Conservation (phyloP, 2,329 filamentous ascomycete genomes). For the Ophiostoma tasmaniense region DNA sequence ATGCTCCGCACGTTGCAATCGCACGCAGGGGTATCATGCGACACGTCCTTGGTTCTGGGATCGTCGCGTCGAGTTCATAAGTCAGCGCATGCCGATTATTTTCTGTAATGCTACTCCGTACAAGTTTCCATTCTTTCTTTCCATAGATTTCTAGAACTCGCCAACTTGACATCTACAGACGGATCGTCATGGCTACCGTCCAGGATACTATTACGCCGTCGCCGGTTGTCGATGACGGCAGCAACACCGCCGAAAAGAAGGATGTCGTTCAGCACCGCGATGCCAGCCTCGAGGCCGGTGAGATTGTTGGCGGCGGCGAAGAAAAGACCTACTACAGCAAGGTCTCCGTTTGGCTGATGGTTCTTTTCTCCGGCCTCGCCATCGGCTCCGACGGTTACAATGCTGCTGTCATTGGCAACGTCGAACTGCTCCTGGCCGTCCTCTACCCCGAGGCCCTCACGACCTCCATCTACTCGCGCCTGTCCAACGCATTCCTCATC, state of each 20-base stretch:
- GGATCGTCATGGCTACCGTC: conserved; percentile 1
- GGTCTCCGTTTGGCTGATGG: conserved; percentile 5
- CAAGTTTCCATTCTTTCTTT: background rate
- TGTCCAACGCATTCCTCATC: conserved; percentile 48
- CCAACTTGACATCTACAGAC: background rate
- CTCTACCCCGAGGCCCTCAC: conserved; percentile 37
- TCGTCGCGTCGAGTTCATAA: background rate
- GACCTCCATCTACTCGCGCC: conserved; percentile 38
- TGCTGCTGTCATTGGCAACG: conserved; percentile 34
- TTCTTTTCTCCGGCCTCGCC: conserved; percentile 6
- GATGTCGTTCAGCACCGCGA: background rate
- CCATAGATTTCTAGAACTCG: background rate
- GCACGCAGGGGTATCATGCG: background rate
- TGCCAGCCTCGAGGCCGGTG: background rate
- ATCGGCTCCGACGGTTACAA: conserved; percentile 16
- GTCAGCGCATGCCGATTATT: background rate
- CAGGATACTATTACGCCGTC: conserved; percentile 3
- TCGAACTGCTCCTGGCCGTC: conserved; percentile 33
- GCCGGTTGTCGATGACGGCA: background rate
- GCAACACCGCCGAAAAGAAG: background rate
- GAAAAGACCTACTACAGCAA: conserved; percentile 8
- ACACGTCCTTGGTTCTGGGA: background rate
- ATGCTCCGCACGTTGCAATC: background rate
- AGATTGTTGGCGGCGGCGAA: background rate
- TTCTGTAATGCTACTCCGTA: background rate